Evolutionary conservation across 2,329 filamentous ascomycete species (phyloP).

Genomic region (Phoma sp.): DNA sequence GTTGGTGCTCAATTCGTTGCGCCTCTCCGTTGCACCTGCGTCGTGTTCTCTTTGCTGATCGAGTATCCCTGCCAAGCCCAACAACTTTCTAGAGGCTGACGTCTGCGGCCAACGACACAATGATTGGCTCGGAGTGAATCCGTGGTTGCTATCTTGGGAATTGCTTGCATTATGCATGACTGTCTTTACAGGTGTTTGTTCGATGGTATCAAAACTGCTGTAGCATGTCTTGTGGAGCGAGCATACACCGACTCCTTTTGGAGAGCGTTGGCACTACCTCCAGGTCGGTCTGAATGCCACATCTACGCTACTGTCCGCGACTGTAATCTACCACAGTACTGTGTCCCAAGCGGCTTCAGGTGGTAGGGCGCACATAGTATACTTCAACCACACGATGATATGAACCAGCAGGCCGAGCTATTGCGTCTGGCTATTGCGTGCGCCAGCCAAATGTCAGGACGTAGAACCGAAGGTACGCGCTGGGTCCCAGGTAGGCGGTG

Average conservation of each 20-base stretch:
- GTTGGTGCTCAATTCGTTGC: conserved; percentile 23
- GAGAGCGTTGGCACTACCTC: background rate
- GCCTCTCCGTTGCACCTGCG: conserved; percentile 23
- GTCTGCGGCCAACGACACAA: background rate
- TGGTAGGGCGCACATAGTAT: background rate
- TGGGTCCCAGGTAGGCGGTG: background rate
- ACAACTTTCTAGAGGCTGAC: conserved; percentile 14
- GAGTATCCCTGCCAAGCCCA: conserved; percentile 31
- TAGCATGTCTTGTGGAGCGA: background rate
- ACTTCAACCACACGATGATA: background rate
- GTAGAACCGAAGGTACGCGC: background rate
- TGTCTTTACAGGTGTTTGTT: background rate
- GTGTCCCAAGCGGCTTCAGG: too few species aligned
- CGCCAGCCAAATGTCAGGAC: background rate
- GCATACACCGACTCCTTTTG: background rate
- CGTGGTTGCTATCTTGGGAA: conserved; percentile 6
- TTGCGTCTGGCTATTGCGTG: background rate
- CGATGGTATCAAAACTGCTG: background rate
- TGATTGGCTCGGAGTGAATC: conserved; percentile 13
- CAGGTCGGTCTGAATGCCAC: background rate
- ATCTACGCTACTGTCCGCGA: background rate
- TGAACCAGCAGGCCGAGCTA: background rate
- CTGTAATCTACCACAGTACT: background rate
- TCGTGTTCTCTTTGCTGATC: conserved; percentile 26
- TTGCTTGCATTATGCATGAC: conserved; percentile 7